Conservation (phyloP, 2,329 filamentous ascomycete species). For the Alternaria brassicae region DNA sequence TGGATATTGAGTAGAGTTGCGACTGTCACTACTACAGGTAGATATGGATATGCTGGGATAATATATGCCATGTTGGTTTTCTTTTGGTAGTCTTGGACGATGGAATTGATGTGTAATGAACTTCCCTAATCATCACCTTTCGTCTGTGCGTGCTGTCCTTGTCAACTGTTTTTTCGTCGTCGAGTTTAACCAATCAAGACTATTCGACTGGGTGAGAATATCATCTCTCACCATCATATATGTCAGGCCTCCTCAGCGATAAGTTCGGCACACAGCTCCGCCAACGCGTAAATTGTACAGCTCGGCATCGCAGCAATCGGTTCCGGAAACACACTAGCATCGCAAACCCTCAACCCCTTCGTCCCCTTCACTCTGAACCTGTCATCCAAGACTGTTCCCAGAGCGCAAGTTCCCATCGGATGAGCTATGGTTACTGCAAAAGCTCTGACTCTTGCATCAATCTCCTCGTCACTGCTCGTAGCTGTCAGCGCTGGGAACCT, state of each 20-base stretch:
- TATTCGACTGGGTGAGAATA: background rate
- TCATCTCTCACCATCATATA: background rate
- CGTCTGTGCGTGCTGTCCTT: background rate
- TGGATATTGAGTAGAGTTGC: slow-evolving; percentile 56
- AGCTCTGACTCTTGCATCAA: slow-evolving; percentile 28
- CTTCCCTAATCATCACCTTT: background rate
- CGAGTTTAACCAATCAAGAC: background rate
- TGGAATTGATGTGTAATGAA: background rate
- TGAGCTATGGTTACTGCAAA: slow-evolving; percentile 15
- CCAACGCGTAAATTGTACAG: slow-evolving; percentile 29
- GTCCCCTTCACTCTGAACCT: slow-evolving; percentile 22
- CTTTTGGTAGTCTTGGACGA: background rate
- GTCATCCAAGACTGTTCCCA: slow-evolving; percentile 28
- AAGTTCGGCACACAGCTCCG: slow-evolving; percentile 32
- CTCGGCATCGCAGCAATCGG: slow-evolving; percentile 32
- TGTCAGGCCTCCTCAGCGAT: slow-evolving; percentile 11
- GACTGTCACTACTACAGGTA: background rate
- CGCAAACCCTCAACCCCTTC: slow-evolving; percentile 21
- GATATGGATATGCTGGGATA: background rate
- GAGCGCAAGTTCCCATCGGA: slow-evolving; percentile 28
- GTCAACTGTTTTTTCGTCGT: background rate
- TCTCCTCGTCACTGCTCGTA: slow-evolving; percentile 33
- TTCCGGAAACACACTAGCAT: slow-evolving; percentile 30
- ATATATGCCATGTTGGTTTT: background rate
- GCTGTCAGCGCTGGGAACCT: slow-evolving; percentile 12